phyloP scores from a whole-genome alignment of 1,284 basidiomycete genomes.

The Malassezia brasiliensis region DNA sequence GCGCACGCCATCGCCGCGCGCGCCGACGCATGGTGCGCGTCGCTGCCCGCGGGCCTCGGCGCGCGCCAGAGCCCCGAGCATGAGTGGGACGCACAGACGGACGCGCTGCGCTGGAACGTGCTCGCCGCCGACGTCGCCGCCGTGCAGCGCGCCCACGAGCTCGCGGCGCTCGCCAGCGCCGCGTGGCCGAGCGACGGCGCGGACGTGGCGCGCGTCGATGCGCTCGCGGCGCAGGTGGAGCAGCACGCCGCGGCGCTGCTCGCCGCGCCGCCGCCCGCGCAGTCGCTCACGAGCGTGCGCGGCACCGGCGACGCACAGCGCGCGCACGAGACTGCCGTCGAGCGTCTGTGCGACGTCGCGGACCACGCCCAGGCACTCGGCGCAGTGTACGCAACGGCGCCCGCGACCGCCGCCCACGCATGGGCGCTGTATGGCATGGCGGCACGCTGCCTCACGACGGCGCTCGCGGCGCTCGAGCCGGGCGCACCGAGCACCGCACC shows the following conservation, averaged over 20 bases:
- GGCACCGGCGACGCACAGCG: background rate
- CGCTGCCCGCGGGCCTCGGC: slow-evolving; percentile 2
- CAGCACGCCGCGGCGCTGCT: background rate
- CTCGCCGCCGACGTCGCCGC: background rate
- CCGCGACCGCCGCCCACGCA: background rate
- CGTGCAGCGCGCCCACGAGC: slow-evolving; percentile 4
- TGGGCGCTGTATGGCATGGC: slow-evolving; percentile 3
- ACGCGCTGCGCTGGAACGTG: background rate
- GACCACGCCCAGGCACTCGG: slow-evolving; percentile 14
- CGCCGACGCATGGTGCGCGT: background rate
- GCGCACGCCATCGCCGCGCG: background rate
- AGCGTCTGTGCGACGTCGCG: slow-evolving; percentile 5
- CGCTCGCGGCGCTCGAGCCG: slow-evolving; percentile 8
- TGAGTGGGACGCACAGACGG: slow-evolving; percentile 7
- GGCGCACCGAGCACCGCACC: background rate
- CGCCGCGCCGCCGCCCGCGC: slow-evolving; percentile 6
- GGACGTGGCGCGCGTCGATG: background rate
- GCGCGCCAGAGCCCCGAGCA: slow-evolving; percentile 13
- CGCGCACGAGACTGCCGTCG: background rate
- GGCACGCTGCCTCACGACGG: slow-evolving; percentile 8
- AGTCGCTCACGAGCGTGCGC: slow-evolving; percentile 15
- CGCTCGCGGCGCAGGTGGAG: background rate
- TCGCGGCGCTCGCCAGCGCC: background rate
- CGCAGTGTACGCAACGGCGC: background rate
- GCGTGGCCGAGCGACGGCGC: background rate